A percentile compares a stretch with the other conserved stretches of the same genome.
Evolutionary conservation across 768 basidiomycete species (phyloP).

Genomic region (Amanita fuliginea): DNA sequence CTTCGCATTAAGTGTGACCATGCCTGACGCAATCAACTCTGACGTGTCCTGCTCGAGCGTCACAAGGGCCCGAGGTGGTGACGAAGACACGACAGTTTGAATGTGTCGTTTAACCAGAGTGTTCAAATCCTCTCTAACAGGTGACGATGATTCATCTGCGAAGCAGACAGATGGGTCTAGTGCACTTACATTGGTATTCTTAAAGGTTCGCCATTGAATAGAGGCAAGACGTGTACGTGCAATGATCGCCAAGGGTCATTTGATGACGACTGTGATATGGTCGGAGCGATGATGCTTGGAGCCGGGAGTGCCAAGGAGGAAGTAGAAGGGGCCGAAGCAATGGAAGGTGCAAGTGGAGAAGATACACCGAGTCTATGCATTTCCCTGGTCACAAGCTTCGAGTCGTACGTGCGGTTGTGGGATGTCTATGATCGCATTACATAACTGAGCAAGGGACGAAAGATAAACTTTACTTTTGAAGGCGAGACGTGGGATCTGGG

Average conservation of each 20-base stretch:
- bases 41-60: constrained; percentile 70
- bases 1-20: constrained; percentile 87
- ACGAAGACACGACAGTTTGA: constrained; percentile 55
- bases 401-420: constrained; percentile 66
- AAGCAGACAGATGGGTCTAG: not conserved
- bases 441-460: constrained; percentile 6
- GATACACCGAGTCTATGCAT: constrained; percentile 74
- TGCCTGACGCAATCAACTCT: constrained; percentile 78
- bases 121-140: constrained; percentile 79
- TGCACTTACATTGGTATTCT: constrained; percentile 65
- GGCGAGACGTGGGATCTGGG: constrained; percentile 37
- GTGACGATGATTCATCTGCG: not conserved
- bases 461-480: constrained; percentile 29
- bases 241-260: constrained; percentile 76
- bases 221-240: constrained; percentile 78
- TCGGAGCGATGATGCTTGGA: constrained; percentile 26
- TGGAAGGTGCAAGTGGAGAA: constrained; percentile 38
- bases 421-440: constrained; percentile 26
- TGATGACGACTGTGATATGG: constrained; percentile 28
- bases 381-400: constrained; percentile 71
- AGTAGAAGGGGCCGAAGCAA: constrained; percentile 38
- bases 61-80: constrained; percentile 63
- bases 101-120: constrained; percentile 72
- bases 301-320: constrained; percentile 32
- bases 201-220: constrained; percentile 87